phyloP scores from a whole-genome alignment of 2,329 filamentous ascomycete genomes.

The Aspergillus sp. region DNA sequence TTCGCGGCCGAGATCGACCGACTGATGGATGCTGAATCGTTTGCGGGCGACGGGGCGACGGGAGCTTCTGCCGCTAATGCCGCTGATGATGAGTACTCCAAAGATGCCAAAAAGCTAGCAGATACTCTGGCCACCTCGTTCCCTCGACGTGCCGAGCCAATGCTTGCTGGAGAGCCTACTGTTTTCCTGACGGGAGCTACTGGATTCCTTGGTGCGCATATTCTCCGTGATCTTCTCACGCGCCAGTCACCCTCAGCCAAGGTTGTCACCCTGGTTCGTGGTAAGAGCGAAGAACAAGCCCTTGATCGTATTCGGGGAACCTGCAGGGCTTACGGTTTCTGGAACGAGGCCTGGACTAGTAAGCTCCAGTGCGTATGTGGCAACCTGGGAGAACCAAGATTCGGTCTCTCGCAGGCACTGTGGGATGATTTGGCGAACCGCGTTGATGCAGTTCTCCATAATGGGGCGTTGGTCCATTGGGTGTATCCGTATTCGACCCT shows the following conservation, averaged over 20 bases:
- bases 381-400: conserved; percentile 48
- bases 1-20: conserved; percentile 49
- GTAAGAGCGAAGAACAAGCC: conserved; percentile 51
- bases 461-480: conserved; percentile 74
- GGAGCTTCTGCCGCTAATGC: conserved; percentile 34
- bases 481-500: conserved; percentile 66
- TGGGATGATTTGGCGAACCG: conserved; percentile 59
- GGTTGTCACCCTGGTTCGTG: conserved; percentile 68
- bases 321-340: conserved; percentile 70
- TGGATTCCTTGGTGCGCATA: conserved; percentile 76
- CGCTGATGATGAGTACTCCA: conserved; percentile 40
- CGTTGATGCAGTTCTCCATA: conserved; percentile 70
- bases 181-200: conserved; percentile 83
- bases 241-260: conserved; percentile 47
- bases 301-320: conserved; percentile 57
- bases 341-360: conserved; percentile 54
- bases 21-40: conserved; percentile 38
- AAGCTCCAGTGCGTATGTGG: conserved; percentile 62
- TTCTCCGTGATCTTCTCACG: conserved; percentile 65
- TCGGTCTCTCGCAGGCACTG: conserved; percentile 57
- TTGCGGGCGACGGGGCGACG: conserved; percentile 32
- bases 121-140: conserved; percentile 41
- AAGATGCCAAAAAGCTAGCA: conserved; percentile 41
- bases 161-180: conserved; percentile 39
- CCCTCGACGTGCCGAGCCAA: conserved; percentile 22